Conservation (phyloP, 2,329 filamentous ascomycete species). For the Calonectria crousiana region DNA sequence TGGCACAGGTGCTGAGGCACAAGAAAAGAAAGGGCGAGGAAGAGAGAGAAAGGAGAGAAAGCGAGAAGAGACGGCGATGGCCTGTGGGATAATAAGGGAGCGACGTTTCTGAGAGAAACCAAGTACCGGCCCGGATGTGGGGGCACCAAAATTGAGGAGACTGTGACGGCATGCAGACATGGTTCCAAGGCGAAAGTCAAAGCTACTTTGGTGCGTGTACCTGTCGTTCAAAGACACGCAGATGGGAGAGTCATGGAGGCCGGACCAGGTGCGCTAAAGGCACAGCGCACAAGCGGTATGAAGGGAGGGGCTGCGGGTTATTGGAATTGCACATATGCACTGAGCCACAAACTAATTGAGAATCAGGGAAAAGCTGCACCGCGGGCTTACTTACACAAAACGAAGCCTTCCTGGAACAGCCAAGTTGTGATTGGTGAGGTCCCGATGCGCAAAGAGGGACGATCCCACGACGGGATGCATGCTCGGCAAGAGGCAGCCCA, state of each 20-base stretch:
- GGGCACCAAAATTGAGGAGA: conserved; percentile 20
- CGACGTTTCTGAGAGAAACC: conserved; percentile 1
- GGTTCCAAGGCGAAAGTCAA: conserved; percentile 8
- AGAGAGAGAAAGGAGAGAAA: background rate
- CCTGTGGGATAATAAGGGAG: conserved; percentile 1
- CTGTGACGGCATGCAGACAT: conserved; percentile 9
- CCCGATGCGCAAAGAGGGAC: background rate
- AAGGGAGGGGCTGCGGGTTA: background rate
- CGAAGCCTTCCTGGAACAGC: background rate
- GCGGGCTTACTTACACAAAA: background rate
- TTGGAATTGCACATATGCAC: background rate
- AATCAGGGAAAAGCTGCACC: background rate
- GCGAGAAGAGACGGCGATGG: background rate
- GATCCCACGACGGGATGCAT: background rate
- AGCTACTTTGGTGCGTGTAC: conserved; percentile 10
- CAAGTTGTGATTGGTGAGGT: conserved; percentile 7
- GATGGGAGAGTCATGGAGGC: background rate
- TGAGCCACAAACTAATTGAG: conserved; percentile 8
- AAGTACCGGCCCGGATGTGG: conserved; percentile 4
- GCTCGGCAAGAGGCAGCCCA: conserved; percentile 4
- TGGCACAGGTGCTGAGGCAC: conserved; percentile 4
- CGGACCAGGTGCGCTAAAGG: background rate
- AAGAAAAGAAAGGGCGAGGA: conserved; percentile 11
- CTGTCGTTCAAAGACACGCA: background rate
- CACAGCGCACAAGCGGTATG: background rate